These are phyloP conservation scores for Oehlia diaphana DNA, from an alignment of 192 early-diverging fungal genomes.

Conservation along the genomic window DNA sequence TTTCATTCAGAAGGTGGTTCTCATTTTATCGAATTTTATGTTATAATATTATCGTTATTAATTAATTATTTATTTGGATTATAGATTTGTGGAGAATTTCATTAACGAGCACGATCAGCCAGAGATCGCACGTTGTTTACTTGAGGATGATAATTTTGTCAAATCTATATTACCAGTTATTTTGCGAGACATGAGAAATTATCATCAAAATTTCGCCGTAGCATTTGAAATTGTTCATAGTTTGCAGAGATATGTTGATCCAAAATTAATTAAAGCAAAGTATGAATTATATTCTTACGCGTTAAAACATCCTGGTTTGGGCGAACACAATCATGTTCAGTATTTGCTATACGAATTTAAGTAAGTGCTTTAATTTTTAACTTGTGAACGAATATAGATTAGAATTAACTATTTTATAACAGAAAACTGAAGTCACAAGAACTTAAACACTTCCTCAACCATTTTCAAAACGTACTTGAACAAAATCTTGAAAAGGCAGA, in stretches of 20 bases:
- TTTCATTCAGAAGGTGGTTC: conserved; percentile 58
- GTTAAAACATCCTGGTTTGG: conserved; percentile 44
- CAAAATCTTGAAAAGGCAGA: neutral
- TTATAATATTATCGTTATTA: neutral
- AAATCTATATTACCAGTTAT: conserved; percentile 50
- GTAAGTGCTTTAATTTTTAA: conserved; percentile 26
- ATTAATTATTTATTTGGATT: conserved; percentile 14
- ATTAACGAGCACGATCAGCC: conserved; percentile 29
- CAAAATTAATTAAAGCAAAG: conserved; percentile 52
- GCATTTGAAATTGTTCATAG: conserved; percentile 58
- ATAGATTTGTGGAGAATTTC: conserved; percentile 27
- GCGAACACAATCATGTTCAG: conserved; percentile 36
- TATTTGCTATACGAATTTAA: conserved; percentile 43
- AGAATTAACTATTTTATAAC: neutral
- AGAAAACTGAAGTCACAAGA: neutral
- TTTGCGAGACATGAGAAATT: conserved; percentile 46
- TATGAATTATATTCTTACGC: conserved; percentile 68
- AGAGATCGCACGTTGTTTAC: conserved; percentile 42
- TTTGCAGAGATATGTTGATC: conserved; percentile 52
- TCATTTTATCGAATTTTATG: conserved; percentile 5
- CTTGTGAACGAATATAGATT: neutral
- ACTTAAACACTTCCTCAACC: neutral
- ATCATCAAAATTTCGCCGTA: conserved; percentile 61
- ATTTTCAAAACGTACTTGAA: neutral
- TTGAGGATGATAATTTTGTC: conserved; percentile 63